Evolutionary conservation across 371 early-diverging fungal species (phyloP).

Genomic region (Mortierella sp.): DNA sequence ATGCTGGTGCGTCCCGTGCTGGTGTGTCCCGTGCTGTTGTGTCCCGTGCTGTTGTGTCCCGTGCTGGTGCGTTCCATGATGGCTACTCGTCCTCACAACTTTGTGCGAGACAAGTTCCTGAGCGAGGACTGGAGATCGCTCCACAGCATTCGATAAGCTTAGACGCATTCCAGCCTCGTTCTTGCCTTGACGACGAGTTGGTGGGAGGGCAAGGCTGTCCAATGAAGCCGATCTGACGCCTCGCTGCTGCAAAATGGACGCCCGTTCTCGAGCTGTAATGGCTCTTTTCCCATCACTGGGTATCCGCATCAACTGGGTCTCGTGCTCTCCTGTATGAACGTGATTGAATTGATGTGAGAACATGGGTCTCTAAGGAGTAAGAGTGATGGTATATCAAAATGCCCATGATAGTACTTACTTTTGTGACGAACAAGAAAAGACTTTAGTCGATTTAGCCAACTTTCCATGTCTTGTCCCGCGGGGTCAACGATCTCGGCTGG

Average conservation of each 20-base stretch:
- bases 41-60: no score
- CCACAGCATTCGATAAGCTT: constrained; percentile 14
- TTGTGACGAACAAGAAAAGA: constrained; percentile 21
- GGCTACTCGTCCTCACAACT: constrained; percentile 24
- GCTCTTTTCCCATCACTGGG: constrained; percentile 1
- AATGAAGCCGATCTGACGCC: constrained; percentile 24
- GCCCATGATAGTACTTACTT: constrained; percentile 12
- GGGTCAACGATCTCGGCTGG: constrained; percentile 35
- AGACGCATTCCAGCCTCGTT: constrained; percentile 39
- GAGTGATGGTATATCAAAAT: no score
- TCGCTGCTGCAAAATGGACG: constrained; percentile 4
- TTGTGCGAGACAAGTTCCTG: constrained; percentile 25
- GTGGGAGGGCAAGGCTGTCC: constrained; percentile 28
- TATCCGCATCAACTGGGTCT: constrained; percentile 1
- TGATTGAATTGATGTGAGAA: background rate
- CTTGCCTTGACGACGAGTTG: constrained; percentile 35
- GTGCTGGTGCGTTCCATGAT: constrained; percentile 18
- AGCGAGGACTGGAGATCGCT: constrained; percentile 16
- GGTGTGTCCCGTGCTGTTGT: no score
- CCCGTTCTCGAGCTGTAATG: background rate
- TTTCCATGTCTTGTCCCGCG: constrained; percentile 30
- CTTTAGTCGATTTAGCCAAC: constrained; percentile 39
- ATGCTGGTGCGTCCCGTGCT: constrained; percentile 5
- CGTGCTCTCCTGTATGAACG: constrained; percentile 9
- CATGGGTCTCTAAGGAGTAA: no score